Evolutionary conservation across 169 alveolate species (phyloP).

Genomic region (Ichthyophthirius multifiliis): DNA sequence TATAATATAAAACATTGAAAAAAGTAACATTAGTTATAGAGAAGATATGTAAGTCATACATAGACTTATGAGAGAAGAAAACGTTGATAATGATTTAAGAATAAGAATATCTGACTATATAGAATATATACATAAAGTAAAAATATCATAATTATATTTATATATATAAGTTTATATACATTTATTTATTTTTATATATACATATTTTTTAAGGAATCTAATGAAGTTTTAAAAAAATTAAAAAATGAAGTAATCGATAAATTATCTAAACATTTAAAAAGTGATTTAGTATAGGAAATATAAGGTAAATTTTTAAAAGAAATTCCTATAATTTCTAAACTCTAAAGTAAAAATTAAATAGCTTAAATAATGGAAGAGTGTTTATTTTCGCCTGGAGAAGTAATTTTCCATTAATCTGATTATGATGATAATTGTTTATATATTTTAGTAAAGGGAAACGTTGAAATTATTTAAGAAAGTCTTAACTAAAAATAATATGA

Average conservation of each 20-base stretch:
- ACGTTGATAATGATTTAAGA: not conserved
- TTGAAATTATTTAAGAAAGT: not conserved
- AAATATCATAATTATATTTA: not conserved
- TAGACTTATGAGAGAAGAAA: not conserved
- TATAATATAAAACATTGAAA: slow-evolving; percentile 17
- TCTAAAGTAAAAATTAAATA: not conserved
- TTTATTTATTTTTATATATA: not conserved
- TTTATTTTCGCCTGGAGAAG: not conserved
- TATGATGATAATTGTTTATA: not conserved
- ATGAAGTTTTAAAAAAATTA: not conserved
- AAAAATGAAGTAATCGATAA: not conserved
- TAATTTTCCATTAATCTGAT: not conserved
- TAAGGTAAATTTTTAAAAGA: not conserved
- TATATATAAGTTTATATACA: not conserved
- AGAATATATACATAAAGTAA: not conserved
- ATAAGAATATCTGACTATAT: not conserved
- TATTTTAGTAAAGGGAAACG: not conserved
- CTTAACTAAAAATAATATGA: not conserved
- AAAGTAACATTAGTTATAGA: not conserved
- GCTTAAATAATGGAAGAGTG: not conserved
- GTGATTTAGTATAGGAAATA: not conserved
- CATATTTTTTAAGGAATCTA: not conserved
- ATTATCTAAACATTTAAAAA: not conserved
- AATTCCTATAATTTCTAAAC: not conserved
- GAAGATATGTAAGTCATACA: not conserved